Percentiles rank a stretch among this genome's conserved stretches.
These are phyloP conservation scores for Coccomyxa sp. DNA, from an alignment of 139 green algal genomes.

Conservation along the genomic window DNA sequence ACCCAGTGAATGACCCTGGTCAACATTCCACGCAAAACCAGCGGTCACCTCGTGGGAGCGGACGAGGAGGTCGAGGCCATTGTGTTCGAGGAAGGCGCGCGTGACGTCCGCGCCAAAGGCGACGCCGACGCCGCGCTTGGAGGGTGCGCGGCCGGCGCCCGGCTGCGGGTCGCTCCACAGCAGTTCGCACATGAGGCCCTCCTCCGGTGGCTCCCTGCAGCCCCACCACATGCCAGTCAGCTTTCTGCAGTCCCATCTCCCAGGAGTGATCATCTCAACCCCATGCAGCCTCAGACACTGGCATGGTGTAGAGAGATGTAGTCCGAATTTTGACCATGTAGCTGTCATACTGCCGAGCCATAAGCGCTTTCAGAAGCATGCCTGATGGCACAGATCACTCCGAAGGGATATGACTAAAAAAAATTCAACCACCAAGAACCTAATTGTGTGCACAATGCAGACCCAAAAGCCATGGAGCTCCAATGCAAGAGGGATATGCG, in stretches of 20 bases:
- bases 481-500: too few species aligned
- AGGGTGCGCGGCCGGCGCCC: slow-evolving; percentile 60
- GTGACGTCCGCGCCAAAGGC: slow-evolving; percentile 77
- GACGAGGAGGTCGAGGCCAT: slow-evolving; percentile 84
- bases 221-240: background rate
- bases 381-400: too few species aligned
- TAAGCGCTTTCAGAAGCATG: too few species aligned
- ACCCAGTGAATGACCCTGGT: too few species aligned
- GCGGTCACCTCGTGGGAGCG: slow-evolving; percentile 71
- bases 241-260: too few species aligned
- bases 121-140: slow-evolving; percentile 90
- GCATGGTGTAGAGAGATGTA: too few species aligned
- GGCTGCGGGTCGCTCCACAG: slow-evolving; percentile 92
- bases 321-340: too few species aligned
- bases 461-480: too few species aligned
- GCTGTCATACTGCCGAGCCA: too few species aligned
- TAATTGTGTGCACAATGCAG: too few species aligned
- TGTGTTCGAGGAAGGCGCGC: slow-evolving; percentile 78
- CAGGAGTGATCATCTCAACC: background rate
- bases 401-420: too few species aligned
- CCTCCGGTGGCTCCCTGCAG: slow-evolving; percentile 88
- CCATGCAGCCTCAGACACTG: background rate
- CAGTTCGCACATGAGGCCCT: slow-evolving; percentile 94
- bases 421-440: too few species aligned
- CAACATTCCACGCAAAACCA: background rate